phyloP scores from a whole-genome alignment of 1,284 basidiomycete genomes.

The Malassezia dermatis region DNA sequence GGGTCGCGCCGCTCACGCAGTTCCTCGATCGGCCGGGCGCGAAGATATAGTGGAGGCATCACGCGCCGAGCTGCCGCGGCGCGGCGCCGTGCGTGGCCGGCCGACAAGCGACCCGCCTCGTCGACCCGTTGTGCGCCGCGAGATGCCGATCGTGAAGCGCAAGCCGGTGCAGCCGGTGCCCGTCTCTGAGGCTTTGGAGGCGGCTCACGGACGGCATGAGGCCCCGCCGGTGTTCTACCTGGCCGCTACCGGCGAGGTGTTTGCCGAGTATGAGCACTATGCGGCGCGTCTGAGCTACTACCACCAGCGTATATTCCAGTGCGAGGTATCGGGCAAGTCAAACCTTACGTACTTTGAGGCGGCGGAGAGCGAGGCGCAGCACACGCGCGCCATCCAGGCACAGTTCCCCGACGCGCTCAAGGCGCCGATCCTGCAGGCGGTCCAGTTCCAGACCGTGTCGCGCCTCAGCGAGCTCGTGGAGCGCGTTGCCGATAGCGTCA shows the following conservation, averaged over 20 bases:
- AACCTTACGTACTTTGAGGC: conserved; percentile 89
- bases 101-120: neutral
- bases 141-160: conserved; percentile 42
- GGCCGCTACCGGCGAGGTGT: conserved; percentile 41
- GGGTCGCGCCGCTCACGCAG: conserved; percentile 7
- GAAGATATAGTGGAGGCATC: conserved; percentile 8
- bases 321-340: conserved; percentile 87
- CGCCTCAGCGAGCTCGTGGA: conserved; percentile 88
- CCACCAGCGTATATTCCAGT: conserved; percentile 80
- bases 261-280: conserved; percentile 56
- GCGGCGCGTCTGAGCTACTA: conserved; percentile 85
- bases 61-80: conserved; percentile 2
- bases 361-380: conserved; percentile 74
- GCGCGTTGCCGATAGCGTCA: conserved; percentile 84
- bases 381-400: conserved; percentile 74
- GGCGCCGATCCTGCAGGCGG: conserved; percentile 73
- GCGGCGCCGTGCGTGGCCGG: conserved; percentile 1
- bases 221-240: conserved; percentile 43
- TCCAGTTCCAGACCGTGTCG: conserved; percentile 85
- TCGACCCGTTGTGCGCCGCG: neutral
- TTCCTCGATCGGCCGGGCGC: conserved; percentile 10
- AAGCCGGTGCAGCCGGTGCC: conserved; percentile 35
- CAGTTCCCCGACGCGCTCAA: conserved; percentile 88
- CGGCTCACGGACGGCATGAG: conserved; percentile 19
- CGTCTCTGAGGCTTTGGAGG: conserved; percentile 21